A percentile compares a stretch with the other conserved stretches of the same genome.
Conservation (phyloP, 371 early-diverging fungal genomes). For the Circinella minor region DNA sequence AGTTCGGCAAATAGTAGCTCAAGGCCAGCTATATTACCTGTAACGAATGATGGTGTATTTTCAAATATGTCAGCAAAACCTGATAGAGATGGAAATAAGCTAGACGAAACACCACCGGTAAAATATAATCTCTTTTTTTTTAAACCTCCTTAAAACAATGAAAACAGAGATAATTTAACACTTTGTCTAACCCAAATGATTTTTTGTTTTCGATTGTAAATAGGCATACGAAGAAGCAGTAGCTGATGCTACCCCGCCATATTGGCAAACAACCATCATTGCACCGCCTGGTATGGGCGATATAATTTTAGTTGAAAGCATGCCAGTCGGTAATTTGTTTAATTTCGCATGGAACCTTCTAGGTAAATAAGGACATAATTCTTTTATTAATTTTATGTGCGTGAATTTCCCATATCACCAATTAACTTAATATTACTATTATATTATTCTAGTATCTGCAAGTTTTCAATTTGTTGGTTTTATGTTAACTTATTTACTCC, state of each 20-base stretch:
- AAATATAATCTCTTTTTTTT: slow-evolving; percentile 3
- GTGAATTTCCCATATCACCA: background rate
- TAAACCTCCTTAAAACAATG: too few relatives aligned
- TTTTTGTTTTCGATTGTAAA: background rate
- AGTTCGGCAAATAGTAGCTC: slow-evolving; percentile 2
- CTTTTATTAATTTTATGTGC: background rate
- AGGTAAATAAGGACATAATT: slow-evolving; percentile 33
- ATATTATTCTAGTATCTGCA: slow-evolving; percentile 56
- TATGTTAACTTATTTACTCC: slow-evolving; percentile 66
- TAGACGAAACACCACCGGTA: slow-evolving; percentile 51
- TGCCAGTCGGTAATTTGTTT: slow-evolving; percentile 66
- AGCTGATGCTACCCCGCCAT: slow-evolving; percentile 66
- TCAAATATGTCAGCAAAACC: slow-evolving; percentile 65
- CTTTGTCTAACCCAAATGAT: too few relatives aligned
- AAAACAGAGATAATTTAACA: background rate
- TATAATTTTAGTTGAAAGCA: slow-evolving; percentile 63
- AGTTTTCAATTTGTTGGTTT: slow-evolving; percentile 77
- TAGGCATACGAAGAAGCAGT: slow-evolving; percentile 69
- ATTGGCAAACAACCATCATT: slow-evolving; percentile 65
- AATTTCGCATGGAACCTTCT: slow-evolving; percentile 67
- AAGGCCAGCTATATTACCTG: slow-evolving; percentile 27
- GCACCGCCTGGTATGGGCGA: slow-evolving; percentile 63
- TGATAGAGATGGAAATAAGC: slow-evolving; percentile 40
- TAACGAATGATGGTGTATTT: slow-evolving; percentile 63
- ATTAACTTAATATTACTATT: background rate